Percentiles rank a stretch among this genome's conserved stretches.
phyloP scores from a whole-genome alignment of 2,329 filamentous ascomycete species.

The Fusarium concolor region DNA sequence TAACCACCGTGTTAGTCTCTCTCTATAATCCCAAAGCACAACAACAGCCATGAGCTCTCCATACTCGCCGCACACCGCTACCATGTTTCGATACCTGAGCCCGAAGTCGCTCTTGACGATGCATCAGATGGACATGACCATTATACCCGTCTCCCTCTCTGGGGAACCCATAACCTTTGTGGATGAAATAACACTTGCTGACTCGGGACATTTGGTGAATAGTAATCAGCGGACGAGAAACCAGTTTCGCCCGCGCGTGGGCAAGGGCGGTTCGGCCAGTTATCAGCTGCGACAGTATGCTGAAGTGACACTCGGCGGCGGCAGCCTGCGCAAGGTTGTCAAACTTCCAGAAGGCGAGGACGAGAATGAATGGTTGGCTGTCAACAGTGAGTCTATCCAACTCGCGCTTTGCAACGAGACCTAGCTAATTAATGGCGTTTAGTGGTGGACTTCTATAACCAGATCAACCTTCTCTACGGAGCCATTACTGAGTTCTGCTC shows the following conservation, averaged over 20 bases:
- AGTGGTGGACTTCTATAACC: conserved; percentile 99
- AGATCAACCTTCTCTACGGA: conserved; percentile 98
- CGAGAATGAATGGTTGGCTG: conserved; percentile 96
- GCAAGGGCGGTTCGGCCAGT: conserved; percentile 85
- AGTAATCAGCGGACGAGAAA: conserved; percentile 90
- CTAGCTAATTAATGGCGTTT: conserved; percentile 16
- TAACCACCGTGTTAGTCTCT: conserved; percentile 57
- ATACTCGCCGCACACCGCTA: conserved; percentile 28
- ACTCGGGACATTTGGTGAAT: conserved; percentile 44
- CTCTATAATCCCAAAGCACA: neutral
- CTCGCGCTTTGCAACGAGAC: neutral
- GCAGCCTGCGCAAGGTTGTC: conserved; percentile 94
- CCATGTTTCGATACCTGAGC: conserved; percentile 50
- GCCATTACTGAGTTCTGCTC: conserved; percentile 99
- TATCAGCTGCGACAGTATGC: conserved; percentile 98
- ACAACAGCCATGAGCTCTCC: neutral
- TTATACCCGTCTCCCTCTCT: conserved; percentile 47
- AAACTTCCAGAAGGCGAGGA: conserved; percentile 98
- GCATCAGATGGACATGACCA: conserved; percentile 47
- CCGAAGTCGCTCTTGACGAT: conserved; percentile 50
- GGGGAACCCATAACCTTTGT: conserved; percentile 19
- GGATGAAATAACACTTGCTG: conserved; percentile 47
- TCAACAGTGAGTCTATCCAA: conserved; percentile 77
- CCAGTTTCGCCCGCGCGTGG: conserved; percentile 90
- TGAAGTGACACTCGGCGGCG: conserved; percentile 94